Conservation (phyloP, 495 filamentous ascomycete species). For the Penicillium paxilli region DNA sequence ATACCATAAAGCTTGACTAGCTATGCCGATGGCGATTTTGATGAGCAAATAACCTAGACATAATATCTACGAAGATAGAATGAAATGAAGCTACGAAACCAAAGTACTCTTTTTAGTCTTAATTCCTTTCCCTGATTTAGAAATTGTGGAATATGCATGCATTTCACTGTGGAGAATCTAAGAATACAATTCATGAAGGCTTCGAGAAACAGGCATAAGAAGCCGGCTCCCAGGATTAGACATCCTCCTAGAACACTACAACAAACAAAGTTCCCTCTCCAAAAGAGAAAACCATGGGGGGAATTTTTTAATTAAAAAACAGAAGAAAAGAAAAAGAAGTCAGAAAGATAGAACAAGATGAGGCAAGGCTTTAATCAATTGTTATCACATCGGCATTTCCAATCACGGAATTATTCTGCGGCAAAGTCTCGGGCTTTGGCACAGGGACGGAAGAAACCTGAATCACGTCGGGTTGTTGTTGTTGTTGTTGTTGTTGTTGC, state of each 20-base stretch:
- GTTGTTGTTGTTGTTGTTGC: background rate
- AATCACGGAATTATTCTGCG: constrained; percentile 8
- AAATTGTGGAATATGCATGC: constrained; percentile 1
- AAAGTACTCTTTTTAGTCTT: background rate
- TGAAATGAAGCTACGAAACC: background rate
- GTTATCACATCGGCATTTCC: constrained; percentile 37
- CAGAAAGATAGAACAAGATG: background rate
- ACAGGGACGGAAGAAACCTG: no score
- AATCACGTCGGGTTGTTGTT: constrained; percentile 1
- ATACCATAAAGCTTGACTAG: no score
- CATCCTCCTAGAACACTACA: no score
- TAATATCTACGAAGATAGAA: background rate
- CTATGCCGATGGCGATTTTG: background rate
- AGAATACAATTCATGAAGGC: constrained; percentile 26
- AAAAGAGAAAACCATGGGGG: no score
- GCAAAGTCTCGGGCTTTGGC: constrained; percentile 2
- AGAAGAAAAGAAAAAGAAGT: no score
- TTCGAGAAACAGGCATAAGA: no score
- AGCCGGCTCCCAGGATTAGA: no score
- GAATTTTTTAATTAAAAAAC: no score
- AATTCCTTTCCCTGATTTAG: background rate
- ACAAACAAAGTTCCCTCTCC: no score
- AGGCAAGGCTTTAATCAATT: constrained; percentile 34
- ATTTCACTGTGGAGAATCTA: constrained; percentile 22
- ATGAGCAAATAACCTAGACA: background rate